Evolutionary conservation across 129 eudicot species (phyloP).

Genomic region (carrot (Daucus carota)): DH1_v3.0 NC_030384.2:48677501-48678000

Average conservation of each 20-base stretch:
- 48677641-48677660: background rate
- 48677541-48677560: background rate
- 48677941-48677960: constrained; percentile 34
- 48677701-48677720: background rate
- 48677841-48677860: constrained; percentile 41
- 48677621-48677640: constrained; percentile 4
- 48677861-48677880: constrained; percentile 24
- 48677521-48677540: background rate
- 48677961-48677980: constrained; percentile 43
- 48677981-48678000: constrained; percentile 34
- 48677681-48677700: background rate
- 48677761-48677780: background rate
- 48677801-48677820: constrained; percentile 55
- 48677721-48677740: background rate
- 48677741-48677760: background rate
- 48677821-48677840: constrained; percentile 46
- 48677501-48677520: background rate
- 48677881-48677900: constrained; percentile 26
- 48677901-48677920: constrained; percentile 44
- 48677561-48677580: background rate
- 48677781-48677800: constrained; percentile 56
- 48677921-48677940: constrained; percentile 74
- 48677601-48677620: background rate
- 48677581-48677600: constrained; percentile 6
- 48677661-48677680: background rate